phyloP scores from a whole-genome alignment of 192 early-diverging fungal species.

The Dissophora globulifera region DNA sequence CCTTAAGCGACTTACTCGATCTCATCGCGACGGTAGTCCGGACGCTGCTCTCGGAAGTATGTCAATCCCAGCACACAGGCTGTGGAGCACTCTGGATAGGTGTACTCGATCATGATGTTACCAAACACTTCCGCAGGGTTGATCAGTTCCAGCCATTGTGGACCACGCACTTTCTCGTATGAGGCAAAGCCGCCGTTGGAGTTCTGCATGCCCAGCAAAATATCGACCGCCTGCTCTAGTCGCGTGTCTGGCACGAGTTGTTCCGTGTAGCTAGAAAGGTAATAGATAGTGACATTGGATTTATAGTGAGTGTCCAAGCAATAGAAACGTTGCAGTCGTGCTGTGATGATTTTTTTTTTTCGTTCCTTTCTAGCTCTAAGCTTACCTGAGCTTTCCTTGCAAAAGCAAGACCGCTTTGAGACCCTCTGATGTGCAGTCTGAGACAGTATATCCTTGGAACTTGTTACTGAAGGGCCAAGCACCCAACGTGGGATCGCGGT shows the following conservation, averaged over 20 bases:
- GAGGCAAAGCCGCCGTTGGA: slow-evolving; percentile 90
- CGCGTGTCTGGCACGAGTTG: slow-evolving; percentile 75
- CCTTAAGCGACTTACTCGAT: slow-evolving; percentile 68
- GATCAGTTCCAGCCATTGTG: slow-evolving; percentile 82
- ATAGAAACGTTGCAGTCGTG: no score
- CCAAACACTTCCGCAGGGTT: slow-evolving; percentile 99
- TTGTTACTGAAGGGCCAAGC: slow-evolving; percentile 98
- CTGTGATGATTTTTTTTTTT: no score
- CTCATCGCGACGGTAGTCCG: slow-evolving; percentile 82
- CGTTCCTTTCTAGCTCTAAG: no score
- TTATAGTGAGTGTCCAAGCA: no score
- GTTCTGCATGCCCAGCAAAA: slow-evolving; percentile 95
- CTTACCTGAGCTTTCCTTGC: slow-evolving; percentile 72
- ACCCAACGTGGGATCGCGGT: slow-evolving; percentile 87
- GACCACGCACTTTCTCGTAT: slow-evolving; percentile 89
- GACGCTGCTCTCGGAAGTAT: slow-evolving; percentile 78
- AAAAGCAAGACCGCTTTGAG: slow-evolving; percentile 83
- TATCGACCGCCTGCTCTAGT: slow-evolving; percentile 87
- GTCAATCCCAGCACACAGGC: slow-evolving; percentile 88
- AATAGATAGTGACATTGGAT: no score
- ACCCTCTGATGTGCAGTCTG: slow-evolving; percentile 95
- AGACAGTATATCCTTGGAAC: slow-evolving; percentile 94
- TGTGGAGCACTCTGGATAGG: slow-evolving; percentile 97
- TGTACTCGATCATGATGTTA: slow-evolving; percentile 97
- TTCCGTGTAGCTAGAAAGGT: slow-evolving; percentile 52